These are phyloP conservation scores for Fusarium algeriense DNA, from an alignment of 2,329 filamentous ascomycete species.

Conservation along the genomic window DNA sequence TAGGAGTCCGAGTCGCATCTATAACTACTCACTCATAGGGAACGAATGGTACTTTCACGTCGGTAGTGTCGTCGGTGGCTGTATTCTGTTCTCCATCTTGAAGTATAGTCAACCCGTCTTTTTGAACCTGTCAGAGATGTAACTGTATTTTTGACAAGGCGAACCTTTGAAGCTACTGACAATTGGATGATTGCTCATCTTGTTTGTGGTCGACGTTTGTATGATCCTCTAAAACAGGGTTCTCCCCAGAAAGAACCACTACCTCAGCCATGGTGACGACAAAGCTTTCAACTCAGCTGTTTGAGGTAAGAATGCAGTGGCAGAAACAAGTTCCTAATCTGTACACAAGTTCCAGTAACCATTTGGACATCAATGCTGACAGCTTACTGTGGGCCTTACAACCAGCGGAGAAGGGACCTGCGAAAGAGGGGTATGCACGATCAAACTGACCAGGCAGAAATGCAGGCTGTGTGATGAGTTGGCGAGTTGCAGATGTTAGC, in stretches of 20 bases:
- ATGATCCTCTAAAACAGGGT: neutral
- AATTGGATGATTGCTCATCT: neutral
- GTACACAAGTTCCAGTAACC: neutral
- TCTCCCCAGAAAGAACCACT: neutral
- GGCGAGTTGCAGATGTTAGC: neutral
- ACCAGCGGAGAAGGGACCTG: neutral
- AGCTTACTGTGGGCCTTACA: neutral
- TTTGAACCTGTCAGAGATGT: neutral
- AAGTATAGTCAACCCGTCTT: neutral
- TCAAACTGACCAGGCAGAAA: neutral
- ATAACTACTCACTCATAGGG: neutral
- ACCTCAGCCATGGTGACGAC: neutral
- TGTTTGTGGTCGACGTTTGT: neutral
- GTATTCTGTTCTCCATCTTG: neutral
- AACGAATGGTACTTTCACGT: neutral
- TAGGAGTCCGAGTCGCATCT: neutral
- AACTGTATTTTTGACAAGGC: neutral
- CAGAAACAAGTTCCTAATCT: no score
- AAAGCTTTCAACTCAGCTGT: neutral
- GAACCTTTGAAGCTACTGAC: neutral
- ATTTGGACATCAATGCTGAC: neutral
- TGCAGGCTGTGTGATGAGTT: neutral
- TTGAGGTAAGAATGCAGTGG: neutral
- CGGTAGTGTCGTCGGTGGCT: neutral
- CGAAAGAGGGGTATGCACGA: neutral